phyloP scores from a whole-genome alignment of 768 basidiomycete genomes.

The Butyriboletus loyo region DNA sequence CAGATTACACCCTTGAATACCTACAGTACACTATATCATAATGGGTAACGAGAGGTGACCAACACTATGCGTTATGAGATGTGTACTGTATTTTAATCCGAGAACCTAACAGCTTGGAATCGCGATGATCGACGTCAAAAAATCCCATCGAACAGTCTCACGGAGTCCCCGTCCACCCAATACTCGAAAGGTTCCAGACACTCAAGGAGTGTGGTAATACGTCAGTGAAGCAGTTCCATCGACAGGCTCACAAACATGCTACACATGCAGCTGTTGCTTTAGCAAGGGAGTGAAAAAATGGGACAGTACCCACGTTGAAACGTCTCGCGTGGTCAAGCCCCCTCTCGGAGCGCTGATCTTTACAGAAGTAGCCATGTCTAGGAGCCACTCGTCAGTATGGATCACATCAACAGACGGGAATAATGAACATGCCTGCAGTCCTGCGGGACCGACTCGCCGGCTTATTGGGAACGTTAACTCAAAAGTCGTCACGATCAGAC shows the following conservation, averaged over 20 bases:
- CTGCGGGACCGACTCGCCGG: background rate
- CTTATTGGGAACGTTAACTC: background rate
- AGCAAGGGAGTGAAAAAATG: background rate
- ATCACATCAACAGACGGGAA: background rate
- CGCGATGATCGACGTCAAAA: too few relatives aligned
- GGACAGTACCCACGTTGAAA: slow-evolving; percentile 5
- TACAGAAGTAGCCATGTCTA: slow-evolving; percentile 13
- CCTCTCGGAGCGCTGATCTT: slow-evolving; percentile 8
- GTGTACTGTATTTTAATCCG: too few relatives aligned
- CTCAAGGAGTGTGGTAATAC: slow-evolving; percentile 1
- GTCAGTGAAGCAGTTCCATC: background rate
- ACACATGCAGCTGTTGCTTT: background rate
- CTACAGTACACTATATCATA: too few relatives aligned
- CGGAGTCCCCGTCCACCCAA: background rate
- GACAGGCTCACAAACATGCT: slow-evolving; percentile 10
- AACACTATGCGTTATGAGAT: too few relatives aligned
- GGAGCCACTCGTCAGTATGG: background rate
- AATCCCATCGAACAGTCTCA: too few relatives aligned
- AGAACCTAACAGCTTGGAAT: too few relatives aligned
- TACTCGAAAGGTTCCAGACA: background rate
- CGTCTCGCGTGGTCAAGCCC: slow-evolving; percentile 10
- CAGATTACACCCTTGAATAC: too few relatives aligned
- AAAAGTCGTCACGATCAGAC: background rate
- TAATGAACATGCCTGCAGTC: slow-evolving; percentile 10
- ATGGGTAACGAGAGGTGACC: too few relatives aligned